Percentiles rank a stretch among this genome's conserved stretches.
These are phyloP conservation scores for Erucastrum elatum DNA, from an alignment of 345 rosid species.

Conservation along the genomic window DNA sequence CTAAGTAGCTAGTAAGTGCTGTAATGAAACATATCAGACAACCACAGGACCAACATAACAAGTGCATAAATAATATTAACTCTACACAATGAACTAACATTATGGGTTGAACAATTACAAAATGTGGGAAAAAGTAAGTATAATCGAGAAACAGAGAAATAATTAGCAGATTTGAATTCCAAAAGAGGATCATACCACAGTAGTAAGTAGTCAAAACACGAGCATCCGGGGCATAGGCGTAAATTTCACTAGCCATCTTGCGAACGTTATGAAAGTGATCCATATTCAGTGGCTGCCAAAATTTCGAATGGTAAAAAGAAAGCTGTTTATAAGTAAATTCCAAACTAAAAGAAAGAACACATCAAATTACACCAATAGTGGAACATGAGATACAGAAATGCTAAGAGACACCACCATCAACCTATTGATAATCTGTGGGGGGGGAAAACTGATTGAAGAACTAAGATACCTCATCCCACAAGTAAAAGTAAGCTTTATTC, in stretches of 20 bases:
- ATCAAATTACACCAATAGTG: slow-evolving; percentile 12
- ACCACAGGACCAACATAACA: background rate
- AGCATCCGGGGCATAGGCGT: slow-evolving; percentile 90
- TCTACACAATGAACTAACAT: slow-evolving; percentile 3
- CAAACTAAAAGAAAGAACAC: slow-evolving; percentile 1
- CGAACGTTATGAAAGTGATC: slow-evolving; percentile 81
- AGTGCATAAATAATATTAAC: background rate
- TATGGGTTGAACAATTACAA: slow-evolving; percentile 8
- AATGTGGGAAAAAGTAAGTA: background rate
- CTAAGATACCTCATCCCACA: slow-evolving; percentile 88
- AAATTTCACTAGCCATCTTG: slow-evolving; percentile 82
- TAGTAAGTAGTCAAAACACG: slow-evolving; percentile 93
- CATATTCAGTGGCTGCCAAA: slow-evolving; percentile 81
- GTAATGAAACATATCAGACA: background rate
- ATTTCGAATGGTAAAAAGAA: slow-evolving; percentile 18
- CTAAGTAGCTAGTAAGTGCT: background rate
- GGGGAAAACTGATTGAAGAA: background rate
- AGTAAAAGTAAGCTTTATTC: slow-evolving; percentile 95
- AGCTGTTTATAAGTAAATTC: background rate
- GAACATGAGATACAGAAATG: background rate
- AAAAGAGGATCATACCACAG: slow-evolving; percentile 57
- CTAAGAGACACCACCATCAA: background rate
- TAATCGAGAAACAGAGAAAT: background rate
- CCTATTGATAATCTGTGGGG: background rate
- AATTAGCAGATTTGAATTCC: background rate